A percentile compares a stretch with the other conserved stretches of the same genome.
Conservation (phyloP, 1,284 basidiomycete species). For the Naganishia liquefaciens region DNA sequence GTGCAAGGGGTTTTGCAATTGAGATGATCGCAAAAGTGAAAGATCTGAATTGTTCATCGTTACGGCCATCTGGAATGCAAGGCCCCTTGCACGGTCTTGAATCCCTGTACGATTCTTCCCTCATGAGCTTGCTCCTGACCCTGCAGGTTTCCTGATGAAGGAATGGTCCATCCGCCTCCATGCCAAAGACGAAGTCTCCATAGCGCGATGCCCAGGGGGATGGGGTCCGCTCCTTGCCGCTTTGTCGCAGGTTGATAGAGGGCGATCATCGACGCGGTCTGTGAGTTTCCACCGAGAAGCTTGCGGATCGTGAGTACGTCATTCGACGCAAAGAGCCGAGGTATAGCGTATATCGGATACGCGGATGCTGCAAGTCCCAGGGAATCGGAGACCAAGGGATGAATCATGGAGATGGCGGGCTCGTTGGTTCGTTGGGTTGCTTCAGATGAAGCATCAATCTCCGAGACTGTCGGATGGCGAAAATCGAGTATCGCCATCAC, state of each 20-base stretch:
- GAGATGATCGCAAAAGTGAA: no score
- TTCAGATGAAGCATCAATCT: neutral
- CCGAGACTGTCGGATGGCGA: neutral
- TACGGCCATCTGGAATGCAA: conserved; percentile 16
- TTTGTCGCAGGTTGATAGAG: neutral
- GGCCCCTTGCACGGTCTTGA: conserved; percentile 15
- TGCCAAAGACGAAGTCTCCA: conserved; percentile 20
- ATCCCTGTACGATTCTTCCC: conserved; percentile 7
- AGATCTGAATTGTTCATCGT: no score
- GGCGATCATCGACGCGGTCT: neutral
- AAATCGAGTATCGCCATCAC: neutral
- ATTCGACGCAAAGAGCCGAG: neutral
- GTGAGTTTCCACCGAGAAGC: neutral
- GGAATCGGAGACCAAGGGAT: neutral
- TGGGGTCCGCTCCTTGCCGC: no score
- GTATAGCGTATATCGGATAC: neutral
- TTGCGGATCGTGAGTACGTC: no score
- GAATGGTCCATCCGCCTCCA: conserved; percentile 14
- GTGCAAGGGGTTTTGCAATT: no score
- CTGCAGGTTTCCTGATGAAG: neutral
- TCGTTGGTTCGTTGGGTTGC: neutral
- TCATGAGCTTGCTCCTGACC: neutral
- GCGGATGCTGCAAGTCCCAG: neutral
- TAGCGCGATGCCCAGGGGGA: conserved; percentile 9
- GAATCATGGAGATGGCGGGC: neutral